Evolutionary conservation across 139 green algal species (phyloP).

Genomic region (Dunaliella sp.): DNA sequence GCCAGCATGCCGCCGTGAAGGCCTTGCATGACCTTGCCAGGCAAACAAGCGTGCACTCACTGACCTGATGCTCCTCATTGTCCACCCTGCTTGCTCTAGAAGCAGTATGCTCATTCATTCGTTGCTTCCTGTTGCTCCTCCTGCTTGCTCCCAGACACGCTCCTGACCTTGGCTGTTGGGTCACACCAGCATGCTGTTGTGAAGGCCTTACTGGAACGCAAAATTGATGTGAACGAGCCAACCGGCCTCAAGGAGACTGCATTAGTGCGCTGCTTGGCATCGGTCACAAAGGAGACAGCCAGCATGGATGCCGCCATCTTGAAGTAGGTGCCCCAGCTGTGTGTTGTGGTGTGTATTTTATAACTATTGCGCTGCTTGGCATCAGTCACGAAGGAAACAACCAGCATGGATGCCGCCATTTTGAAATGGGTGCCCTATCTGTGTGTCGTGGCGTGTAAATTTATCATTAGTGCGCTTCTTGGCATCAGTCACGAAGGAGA

Average conservation of each 20-base stretch:
- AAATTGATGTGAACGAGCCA: conserved; percentile 14
- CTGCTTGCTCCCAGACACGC: too few relatives aligned
- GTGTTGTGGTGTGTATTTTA: too few relatives aligned
- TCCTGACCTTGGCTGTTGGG: conserved; percentile 24
- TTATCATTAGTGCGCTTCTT: conserved; percentile 17
- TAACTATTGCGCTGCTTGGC: conserved; percentile 15
- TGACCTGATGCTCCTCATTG: too few relatives aligned
- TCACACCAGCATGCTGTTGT: conserved; percentile 21
- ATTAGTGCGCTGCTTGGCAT: conserved; percentile 13
- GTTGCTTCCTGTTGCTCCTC: too few relatives aligned
- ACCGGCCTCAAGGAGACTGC: not conserved
- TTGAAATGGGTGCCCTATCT: too few relatives aligned
- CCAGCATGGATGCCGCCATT: conserved; percentile 21
- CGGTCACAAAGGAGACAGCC: conserved; percentile 14
- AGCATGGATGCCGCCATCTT: conserved; percentile 27
- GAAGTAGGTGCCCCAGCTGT: too few relatives aligned
- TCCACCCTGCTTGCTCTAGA: too few relatives aligned
- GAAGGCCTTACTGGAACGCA: conserved; percentile 1
- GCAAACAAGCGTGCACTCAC: too few relatives aligned
- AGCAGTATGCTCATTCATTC: too few relatives aligned
- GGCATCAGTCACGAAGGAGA: conserved; percentile 11
- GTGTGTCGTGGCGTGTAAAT: too few relatives aligned
- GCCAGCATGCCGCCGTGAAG: conserved; percentile 16
- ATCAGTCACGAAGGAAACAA: conserved; percentile 12
- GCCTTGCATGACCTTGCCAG: too few relatives aligned